Percentiles rank a stretch among this genome's conserved stretches.
These are phyloP conservation scores for Ceriops zippeliana DNA, from an alignment of 345 rosid genomes.

Conservation along the genomic window DNA sequence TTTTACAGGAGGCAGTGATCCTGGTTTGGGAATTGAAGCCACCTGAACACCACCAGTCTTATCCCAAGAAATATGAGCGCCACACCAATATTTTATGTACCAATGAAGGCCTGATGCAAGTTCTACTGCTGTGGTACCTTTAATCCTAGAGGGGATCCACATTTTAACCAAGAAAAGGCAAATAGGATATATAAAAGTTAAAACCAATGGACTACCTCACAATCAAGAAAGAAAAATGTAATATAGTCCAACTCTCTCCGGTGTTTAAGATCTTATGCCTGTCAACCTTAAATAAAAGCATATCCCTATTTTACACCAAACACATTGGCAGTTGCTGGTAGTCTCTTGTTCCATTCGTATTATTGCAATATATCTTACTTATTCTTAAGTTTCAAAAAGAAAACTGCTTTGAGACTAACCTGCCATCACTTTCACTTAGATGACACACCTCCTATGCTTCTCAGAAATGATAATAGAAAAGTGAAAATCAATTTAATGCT, in stretches of 20 bases:
- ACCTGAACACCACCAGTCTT: conserved; percentile 87
- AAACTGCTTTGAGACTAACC: background rate
- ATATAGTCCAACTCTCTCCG: background rate
- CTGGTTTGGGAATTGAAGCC: conserved; percentile 68
- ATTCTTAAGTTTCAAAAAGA: background rate
- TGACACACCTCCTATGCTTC: background rate
- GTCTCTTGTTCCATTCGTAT: too few species aligned
- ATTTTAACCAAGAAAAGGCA: background rate
- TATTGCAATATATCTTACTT: too few species aligned
- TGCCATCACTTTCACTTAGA: background rate
- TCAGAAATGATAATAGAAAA: background rate
- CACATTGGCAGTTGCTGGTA: too few species aligned
- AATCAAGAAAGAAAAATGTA: background rate
- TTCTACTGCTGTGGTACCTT: conserved; percentile 85
- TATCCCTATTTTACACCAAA: background rate
- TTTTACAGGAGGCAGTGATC: conserved; percentile 62
- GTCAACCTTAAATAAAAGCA: background rate
- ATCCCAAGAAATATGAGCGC: conserved; percentile 93
- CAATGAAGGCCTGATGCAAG: conserved; percentile 88
- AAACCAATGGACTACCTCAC: background rate
- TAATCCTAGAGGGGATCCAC: conserved; percentile 41
- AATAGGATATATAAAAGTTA: background rate
- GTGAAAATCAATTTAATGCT: too few species aligned
- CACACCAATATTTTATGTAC: conserved; percentile 82
- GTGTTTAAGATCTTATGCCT: background rate